Evolutionary conservation across 768 basidiomycete species (phyloP).

Genomic region (Amanita pseudoporphyria): DNA sequence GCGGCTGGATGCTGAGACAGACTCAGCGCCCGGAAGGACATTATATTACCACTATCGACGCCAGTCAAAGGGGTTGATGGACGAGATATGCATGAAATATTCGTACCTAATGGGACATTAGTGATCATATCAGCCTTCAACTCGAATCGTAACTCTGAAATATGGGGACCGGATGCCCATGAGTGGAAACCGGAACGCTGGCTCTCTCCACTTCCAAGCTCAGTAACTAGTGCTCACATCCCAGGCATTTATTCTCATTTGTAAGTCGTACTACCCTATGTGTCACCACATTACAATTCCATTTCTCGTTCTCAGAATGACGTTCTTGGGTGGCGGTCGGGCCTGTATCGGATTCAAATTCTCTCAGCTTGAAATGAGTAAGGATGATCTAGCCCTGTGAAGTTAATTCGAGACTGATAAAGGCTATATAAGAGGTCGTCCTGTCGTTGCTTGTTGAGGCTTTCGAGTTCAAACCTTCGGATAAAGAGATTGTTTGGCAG

Average conservation of each 20-base stretch:
- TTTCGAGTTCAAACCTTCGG: constrained; percentile 7
- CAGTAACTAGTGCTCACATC: constrained; percentile 15
- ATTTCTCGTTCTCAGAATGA: constrained; percentile 21
- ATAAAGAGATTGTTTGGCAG: constrained; percentile 4
- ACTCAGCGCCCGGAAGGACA: constrained; percentile 10
- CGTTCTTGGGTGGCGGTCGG: constrained; percentile 23
- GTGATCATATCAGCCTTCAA: constrained; percentile 16
- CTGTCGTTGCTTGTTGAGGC: constrained; percentile 12
- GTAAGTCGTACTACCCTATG: constrained; percentile 11
- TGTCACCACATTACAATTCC: constrained; percentile 14
- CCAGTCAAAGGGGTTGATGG: constrained; percentile 17
- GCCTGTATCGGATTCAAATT: constrained; percentile 31
- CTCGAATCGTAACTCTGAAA: constrained; percentile 17
- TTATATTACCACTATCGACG: constrained; percentile 16
- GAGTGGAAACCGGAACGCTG: constrained; percentile 28
- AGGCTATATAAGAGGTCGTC: constrained; percentile 13
- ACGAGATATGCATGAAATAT: constrained; percentile 13
- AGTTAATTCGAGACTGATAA: neutral
- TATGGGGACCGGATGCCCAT: constrained; percentile 25
- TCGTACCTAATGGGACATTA: constrained; percentile 13
- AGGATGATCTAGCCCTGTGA: constrained; percentile 6
- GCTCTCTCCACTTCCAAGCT: constrained; percentile 12
- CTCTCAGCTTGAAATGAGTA: constrained; percentile 28
- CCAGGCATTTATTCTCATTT: constrained; percentile 24
- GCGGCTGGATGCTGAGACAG: neutral